Evolutionary conservation across 768 basidiomycete genomes (phyloP).

Genomic region (Coprinellus aureogranulatus): DNA sequence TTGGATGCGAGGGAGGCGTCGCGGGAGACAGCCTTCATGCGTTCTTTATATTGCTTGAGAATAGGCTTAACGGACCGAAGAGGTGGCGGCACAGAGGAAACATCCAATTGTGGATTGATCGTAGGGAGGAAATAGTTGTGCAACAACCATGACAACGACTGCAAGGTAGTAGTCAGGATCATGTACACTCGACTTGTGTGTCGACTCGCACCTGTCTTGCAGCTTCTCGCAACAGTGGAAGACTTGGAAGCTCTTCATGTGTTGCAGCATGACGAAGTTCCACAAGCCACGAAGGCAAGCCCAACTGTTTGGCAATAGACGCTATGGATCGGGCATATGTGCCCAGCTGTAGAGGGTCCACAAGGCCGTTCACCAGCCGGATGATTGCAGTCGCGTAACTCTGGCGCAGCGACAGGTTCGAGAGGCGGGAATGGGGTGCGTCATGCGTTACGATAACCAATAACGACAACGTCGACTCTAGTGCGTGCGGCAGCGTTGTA

Average conservation of each 20-base stretch:
- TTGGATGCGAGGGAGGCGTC: constrained; percentile 60
- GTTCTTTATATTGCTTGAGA: constrained; percentile 69
- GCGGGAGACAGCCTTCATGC: constrained; percentile 58
- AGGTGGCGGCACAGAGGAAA: constrained; percentile 27
- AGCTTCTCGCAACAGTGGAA: constrained; percentile 75
- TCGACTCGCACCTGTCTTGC: constrained; percentile 67
- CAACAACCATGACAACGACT: constrained; percentile 84
- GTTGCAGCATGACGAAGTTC: constrained; percentile 94
- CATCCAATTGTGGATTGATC: constrained; percentile 49
- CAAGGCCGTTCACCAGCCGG: constrained; percentile 90
- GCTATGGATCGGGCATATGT: constrained; percentile 89
- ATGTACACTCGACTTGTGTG: no score
- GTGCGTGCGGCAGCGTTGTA: constrained; percentile 74
- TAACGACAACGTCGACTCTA: constrained; percentile 69
- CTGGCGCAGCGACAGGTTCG: constrained; percentile 60
- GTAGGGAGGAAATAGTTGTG: constrained; percentile 83
- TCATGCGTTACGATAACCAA: constrained; percentile 63
- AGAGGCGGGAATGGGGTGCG: constrained; percentile 15
- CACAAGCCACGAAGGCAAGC: constrained; percentile 85
- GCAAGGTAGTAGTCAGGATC: no score
- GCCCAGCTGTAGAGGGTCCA: constrained; percentile 89
- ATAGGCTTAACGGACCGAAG: constrained; percentile 64
- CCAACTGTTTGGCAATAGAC: constrained; percentile 81
- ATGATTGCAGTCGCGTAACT: constrained; percentile 80
- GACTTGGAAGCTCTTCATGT: constrained; percentile 88